Conservation (phyloP, 352 stramenopile genomes). For the Phytophthora kernoviae region DNA sequence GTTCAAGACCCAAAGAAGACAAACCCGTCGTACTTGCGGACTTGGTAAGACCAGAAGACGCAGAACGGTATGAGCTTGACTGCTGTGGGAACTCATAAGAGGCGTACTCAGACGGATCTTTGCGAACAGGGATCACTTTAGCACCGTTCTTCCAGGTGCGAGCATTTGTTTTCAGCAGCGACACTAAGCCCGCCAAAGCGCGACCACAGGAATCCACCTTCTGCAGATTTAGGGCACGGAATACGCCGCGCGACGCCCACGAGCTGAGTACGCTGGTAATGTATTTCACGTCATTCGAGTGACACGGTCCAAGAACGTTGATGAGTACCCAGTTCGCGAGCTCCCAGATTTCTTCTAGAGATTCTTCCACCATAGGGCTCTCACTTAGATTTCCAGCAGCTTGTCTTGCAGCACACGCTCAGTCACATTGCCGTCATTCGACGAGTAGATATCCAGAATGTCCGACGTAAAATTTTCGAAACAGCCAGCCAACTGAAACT, state of each 20-base stretch:
- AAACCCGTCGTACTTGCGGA: slow-evolving; percentile 88
- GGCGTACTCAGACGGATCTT: slow-evolving; percentile 83
- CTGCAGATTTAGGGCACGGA: slow-evolving; percentile 77
- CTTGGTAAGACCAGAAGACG: slow-evolving; percentile 71
- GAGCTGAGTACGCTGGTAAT: slow-evolving; percentile 87
- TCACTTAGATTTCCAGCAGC: slow-evolving; percentile 80
- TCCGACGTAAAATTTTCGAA: slow-evolving; percentile 92
- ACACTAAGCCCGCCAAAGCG: slow-evolving; percentile 75
- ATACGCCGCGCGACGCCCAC: slow-evolving; percentile 79
- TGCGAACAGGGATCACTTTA: slow-evolving; percentile 84
- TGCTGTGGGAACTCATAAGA: slow-evolving; percentile 85
- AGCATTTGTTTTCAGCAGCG: slow-evolving; percentile 70
- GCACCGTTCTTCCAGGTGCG: slow-evolving; percentile 76
- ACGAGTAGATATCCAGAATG: slow-evolving; percentile 76
- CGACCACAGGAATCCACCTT: slow-evolving; percentile 68
- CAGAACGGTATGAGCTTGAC: slow-evolving; percentile 42
- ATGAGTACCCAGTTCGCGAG: slow-evolving; percentile 95
- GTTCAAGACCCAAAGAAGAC: slow-evolving; percentile 71
- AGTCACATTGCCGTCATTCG: slow-evolving; percentile 56
- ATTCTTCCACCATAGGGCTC: slow-evolving; percentile 87
- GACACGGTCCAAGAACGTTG: slow-evolving; percentile 93
- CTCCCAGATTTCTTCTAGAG: slow-evolving; percentile 97
- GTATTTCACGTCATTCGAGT: slow-evolving; percentile 94
- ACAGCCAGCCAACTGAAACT: slow-evolving; percentile 97
- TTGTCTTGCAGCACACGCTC: slow-evolving; percentile 84